Evolutionary conservation across 352 stramenopile genomes (phyloP).

Genomic region (Globisporangium middletonii): DNA sequence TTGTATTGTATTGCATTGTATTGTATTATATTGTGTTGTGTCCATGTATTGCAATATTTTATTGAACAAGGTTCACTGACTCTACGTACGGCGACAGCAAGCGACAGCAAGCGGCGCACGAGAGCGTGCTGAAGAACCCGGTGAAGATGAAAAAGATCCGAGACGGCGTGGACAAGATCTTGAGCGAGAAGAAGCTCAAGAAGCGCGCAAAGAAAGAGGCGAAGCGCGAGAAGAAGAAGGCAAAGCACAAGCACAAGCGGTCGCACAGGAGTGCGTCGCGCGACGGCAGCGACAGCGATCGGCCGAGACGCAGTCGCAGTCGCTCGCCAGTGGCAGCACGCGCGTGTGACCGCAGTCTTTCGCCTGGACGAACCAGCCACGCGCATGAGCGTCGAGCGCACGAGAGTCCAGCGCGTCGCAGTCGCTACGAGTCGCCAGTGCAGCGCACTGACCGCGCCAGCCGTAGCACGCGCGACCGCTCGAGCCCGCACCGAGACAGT

Average conservation of each 20-base stretch:
- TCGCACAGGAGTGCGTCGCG: constrained; percentile 13
- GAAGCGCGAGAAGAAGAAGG: constrained; percentile 17
- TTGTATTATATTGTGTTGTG: not conserved
- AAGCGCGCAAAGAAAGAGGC: constrained; percentile 52
- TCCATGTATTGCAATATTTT: not conserved
- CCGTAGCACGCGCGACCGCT: no score
- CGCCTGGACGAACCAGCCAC: no score
- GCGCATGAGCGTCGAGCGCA: no score
- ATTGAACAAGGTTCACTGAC: not conserved
- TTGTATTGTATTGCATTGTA: not conserved
- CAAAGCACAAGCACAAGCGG: constrained; percentile 19
- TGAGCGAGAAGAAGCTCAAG: constrained; percentile 70
- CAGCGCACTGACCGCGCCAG: no score
- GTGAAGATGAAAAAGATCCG: constrained; percentile 89
- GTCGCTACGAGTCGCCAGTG: no score
- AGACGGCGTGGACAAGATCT: constrained; percentile 65
- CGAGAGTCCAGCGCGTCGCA: no score
- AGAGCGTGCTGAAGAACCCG: constrained; percentile 86
- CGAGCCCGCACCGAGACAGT: no score
- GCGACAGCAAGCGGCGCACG: constrained; percentile 66
- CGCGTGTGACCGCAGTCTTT: no score
- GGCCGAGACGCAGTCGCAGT: no score
- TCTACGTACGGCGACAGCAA: constrained; percentile 20
- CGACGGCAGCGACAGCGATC: not conserved
- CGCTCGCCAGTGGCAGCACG: no score